Evolutionary conservation across 345 rosid species (phyloP).

Genomic region (Eucalyptus cloeziana): DNA sequence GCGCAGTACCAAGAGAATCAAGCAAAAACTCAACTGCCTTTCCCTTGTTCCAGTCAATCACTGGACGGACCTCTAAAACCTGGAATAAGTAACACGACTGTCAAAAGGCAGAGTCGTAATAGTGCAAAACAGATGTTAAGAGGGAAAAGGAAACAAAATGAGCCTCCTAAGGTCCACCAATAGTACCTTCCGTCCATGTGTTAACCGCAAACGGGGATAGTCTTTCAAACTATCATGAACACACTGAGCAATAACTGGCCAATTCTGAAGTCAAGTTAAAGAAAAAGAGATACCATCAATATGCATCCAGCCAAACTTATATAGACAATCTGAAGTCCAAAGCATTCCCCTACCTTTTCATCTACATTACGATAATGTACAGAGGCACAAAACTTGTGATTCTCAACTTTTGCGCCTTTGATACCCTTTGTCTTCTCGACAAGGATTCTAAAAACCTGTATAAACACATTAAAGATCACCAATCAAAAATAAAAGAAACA

Average conservation of each 20-base stretch:
- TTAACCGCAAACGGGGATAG: conserved; percentile 65
- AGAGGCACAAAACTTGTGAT: conserved; percentile 92
- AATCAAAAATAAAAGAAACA: not conserved
- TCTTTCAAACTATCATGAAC: conserved; percentile 79
- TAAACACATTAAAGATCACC: not conserved
- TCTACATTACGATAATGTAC: conserved; percentile 99
- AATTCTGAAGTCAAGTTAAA: conserved; percentile 31
- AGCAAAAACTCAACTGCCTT: conserved; percentile 92
- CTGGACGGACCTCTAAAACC: conserved; percentile 99
- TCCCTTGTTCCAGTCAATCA: conserved; percentile 91
- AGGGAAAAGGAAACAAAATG: not conserved
- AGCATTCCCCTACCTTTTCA: conserved; percentile 43
- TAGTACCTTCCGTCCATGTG: conserved; percentile 62
- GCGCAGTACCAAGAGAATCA: conserved; percentile 66
- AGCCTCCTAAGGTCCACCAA: not conserved
- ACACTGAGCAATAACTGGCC: conserved; percentile 69
- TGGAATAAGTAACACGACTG: not conserved
- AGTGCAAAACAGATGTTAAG: not conserved
- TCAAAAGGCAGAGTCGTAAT: not conserved
- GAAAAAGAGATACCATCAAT: not conserved
- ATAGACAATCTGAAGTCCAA: not conserved
- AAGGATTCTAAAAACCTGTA: conserved; percentile 78
- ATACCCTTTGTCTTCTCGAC: conserved; percentile 58
- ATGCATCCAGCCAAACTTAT: not conserved
- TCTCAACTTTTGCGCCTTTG: conserved; percentile 80